Evolutionary conservation across 108 stramenopile species (phyloP).

Genomic region (Pseudonitzschia multistriata): DNA sequence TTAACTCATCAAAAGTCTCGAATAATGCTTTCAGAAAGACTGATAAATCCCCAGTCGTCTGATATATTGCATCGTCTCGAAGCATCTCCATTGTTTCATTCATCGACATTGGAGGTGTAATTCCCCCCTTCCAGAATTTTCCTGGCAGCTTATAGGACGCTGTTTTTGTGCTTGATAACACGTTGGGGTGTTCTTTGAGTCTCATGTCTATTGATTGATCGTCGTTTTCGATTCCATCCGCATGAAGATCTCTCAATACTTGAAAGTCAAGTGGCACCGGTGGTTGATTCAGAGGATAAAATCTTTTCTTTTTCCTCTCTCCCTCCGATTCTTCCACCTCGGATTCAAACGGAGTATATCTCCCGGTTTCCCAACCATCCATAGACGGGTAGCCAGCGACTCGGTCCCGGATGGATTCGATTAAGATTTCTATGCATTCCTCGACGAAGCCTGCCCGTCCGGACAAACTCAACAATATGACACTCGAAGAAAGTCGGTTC

Average conservation of each 20-base stretch:
- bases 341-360: constrained; percentile 37
- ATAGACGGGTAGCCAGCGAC: constrained; percentile 46
- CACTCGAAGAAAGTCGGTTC: constrained; percentile 15
- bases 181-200: not conserved
- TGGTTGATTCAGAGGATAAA: constrained; percentile 39
- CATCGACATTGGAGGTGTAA: not conserved
- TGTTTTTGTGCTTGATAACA: not conserved
- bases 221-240: not conserved
- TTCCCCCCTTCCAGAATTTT: constrained; percentile 37
- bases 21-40: constrained; percentile 47
- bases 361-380: constrained; percentile 10
- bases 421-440: constrained; percentile 22
- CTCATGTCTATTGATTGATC: not conserved
- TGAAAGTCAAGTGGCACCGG: constrained; percentile 51
- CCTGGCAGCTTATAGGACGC: constrained; percentile 50
- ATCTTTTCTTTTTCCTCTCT: not conserved
- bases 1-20: constrained; percentile 36
- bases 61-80: constrained; percentile 33
- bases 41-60: constrained; percentile 34
- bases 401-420: constrained; percentile 45
- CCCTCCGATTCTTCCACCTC: constrained; percentile 18
- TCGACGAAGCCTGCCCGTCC: constrained; percentile 17
- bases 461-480: constrained; percentile 8
- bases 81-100: constrained; percentile 39
- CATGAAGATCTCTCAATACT: constrained; percentile 16